Evolutionary conservation across 2,329 filamentous ascomycete species (phyloP).

Genomic region (Emergomyces orientalis): DNA sequence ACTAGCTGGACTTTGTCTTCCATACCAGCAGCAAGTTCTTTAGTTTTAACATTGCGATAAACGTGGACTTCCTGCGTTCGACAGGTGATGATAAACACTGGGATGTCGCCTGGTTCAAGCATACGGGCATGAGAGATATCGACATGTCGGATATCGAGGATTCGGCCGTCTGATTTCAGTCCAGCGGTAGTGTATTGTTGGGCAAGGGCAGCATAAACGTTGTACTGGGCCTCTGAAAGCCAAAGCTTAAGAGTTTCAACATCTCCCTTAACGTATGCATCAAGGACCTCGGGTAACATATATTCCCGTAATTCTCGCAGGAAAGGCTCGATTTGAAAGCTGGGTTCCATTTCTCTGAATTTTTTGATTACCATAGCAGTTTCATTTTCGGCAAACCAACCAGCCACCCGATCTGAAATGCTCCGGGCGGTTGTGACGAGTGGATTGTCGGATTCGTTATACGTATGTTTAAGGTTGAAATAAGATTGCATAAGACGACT

Average conservation of each 20-base stretch:
- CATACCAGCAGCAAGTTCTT: constrained; percentile 88
- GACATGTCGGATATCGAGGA: constrained; percentile 89
- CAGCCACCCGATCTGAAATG: constrained; percentile 84
- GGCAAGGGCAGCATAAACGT: constrained; percentile 91
- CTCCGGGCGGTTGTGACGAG: constrained; percentile 85
- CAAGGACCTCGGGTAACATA: constrained; percentile 91
- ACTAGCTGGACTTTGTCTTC: constrained; percentile 98
- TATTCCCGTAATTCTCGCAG: constrained; percentile 93
- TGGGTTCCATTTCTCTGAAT: constrained; percentile 90
- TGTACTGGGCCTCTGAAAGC: constrained; percentile 93
- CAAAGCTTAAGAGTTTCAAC: constrained; percentile 82
- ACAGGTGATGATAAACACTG: constrained; percentile 95
- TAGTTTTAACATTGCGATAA: constrained; percentile 84
- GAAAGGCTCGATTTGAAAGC: constrained; percentile 92
- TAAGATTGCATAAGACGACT: constrained; percentile 81
- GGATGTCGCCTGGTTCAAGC: constrained; percentile 46
- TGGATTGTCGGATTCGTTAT: constrained; percentile 96
- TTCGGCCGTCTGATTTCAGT: constrained; percentile 87
- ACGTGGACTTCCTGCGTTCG: constrained; percentile 96
- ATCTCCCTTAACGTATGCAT: constrained; percentile 97
- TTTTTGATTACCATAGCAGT: constrained; percentile 97
- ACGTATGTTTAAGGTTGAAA: constrained; percentile 75
- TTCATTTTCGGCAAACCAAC: constrained; percentile 98
- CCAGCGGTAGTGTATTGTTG: constrained; percentile 92
- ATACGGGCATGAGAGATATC: constrained; percentile 52